A percentile compares a stretch with the other conserved stretches of the same genome.
Conservation (phyloP, 2,329 filamentous ascomycete genomes). For the Pseudocercospora crystallina region DNA sequence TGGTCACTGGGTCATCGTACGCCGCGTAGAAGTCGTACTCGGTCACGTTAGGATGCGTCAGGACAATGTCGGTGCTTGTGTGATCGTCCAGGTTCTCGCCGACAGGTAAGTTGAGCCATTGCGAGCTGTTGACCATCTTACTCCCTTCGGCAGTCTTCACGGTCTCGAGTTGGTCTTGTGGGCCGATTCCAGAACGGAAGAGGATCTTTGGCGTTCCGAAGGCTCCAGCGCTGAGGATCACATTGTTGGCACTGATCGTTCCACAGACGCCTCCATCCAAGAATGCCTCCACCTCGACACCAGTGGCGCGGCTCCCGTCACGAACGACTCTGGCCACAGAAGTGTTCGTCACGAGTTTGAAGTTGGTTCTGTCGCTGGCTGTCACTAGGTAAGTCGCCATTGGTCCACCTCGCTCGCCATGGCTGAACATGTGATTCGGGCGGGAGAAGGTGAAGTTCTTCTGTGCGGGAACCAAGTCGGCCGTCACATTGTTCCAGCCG, state of each 20-base stretch:
- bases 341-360: constrained; percentile 66
- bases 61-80: constrained; percentile 59
- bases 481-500: constrained; percentile 64
- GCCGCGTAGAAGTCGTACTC: constrained; percentile 68
- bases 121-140: constrained; percentile 44
- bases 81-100: constrained; percentile 52
- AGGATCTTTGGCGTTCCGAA: constrained; percentile 67
- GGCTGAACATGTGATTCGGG: constrained; percentile 66
- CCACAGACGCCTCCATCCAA: constrained; percentile 57
- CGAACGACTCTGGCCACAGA: constrained; percentile 68
- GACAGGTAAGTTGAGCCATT: constrained; percentile 55
- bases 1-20: constrained; percentile 47
- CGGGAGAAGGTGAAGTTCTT: constrained; percentile 67
- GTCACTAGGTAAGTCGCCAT: constrained; percentile 69
- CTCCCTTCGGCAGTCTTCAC: constrained; percentile 48
- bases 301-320: constrained; percentile 60
- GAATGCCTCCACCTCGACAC: constrained; percentile 64
- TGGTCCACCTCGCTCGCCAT: constrained; percentile 68
- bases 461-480: constrained; percentile 58
- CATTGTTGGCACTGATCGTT: constrained; percentile 63
- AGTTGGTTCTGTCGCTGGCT: constrained; percentile 61
- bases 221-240: constrained; percentile 53
- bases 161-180: constrained; percentile 51
- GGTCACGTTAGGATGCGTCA: constrained; percentile 52
- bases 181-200: constrained; percentile 65